These are phyloP conservation scores for Sechiopsis laciniata DNA, from an alignment of 306 rosid species.

Conservation along the genomic window DNA sequence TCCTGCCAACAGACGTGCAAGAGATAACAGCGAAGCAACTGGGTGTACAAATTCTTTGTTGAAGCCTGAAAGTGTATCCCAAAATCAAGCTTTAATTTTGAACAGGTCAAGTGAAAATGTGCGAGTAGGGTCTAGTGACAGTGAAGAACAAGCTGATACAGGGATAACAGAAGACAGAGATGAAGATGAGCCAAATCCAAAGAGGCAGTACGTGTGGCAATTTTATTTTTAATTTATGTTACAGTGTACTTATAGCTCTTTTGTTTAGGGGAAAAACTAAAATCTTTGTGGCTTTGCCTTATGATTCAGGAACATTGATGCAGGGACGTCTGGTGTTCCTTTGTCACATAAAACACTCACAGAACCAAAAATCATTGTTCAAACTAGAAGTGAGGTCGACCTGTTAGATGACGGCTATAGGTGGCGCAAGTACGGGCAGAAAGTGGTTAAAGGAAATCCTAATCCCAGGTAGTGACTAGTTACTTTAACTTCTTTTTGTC, in stretches of 20 bases:
- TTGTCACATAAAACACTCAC: slow-evolving; percentile 71
- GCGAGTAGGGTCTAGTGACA: slow-evolving; percentile 52
- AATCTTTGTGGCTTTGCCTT: neutral
- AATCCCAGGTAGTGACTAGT: slow-evolving; percentile 89
- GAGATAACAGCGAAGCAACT: slow-evolving; percentile 54
- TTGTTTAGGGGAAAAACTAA: neutral
- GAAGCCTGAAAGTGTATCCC: slow-evolving; percentile 51
- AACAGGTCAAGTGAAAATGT: slow-evolving; percentile 38
- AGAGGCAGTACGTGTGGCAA: slow-evolving; percentile 40
- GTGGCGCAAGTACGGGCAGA: slow-evolving; percentile 98
- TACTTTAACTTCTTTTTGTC: slow-evolving; percentile 23
- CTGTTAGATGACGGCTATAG: slow-evolving; percentile 93
- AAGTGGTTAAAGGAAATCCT: slow-evolving; percentile 97
- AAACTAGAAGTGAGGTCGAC: slow-evolving; percentile 92
- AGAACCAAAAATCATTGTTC: slow-evolving; percentile 93
- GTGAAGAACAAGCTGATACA: slow-evolving; percentile 54
- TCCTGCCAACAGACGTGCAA: slow-evolving; percentile 57
- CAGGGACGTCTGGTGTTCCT: slow-evolving; percentile 47
- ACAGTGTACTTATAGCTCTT: neutral
- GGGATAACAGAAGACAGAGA: slow-evolving; percentile 55
- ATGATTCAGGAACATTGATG: slow-evolving; percentile 61
- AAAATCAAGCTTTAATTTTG: slow-evolving; percentile 44
- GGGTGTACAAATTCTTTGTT: slow-evolving; percentile 42
- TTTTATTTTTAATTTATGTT: neutral
- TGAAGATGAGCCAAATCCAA: slow-evolving; percentile 63